These are phyloP conservation scores for Saturnispora sekii DNA, from an alignment of 805 yeast genomes.

Conservation along the genomic window DNA sequence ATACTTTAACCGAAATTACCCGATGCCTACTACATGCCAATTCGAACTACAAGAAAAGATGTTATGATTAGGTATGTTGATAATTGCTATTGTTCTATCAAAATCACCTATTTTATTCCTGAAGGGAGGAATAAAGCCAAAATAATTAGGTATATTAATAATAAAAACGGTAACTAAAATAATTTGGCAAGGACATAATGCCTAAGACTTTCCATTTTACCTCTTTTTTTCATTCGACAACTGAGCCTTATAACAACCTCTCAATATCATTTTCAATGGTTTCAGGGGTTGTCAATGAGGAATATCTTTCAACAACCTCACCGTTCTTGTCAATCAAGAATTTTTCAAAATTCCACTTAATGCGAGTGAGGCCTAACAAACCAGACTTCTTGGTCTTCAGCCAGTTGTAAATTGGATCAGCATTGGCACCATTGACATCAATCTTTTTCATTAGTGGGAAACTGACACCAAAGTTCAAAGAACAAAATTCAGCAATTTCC, in stretches of 20 bases:
- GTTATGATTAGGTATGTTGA: no score
- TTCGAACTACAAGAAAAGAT: no score
- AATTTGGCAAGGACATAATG: no score
- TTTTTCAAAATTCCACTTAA: constrained; percentile 54
- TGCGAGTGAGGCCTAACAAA: constrained; percentile 59
- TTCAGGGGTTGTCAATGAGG: constrained; percentile 60
- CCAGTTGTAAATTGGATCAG: constrained; percentile 73
- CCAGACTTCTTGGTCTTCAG: constrained; percentile 56
- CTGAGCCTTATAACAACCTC: constrained; percentile 31
- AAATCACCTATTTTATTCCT: no score
- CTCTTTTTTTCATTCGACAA: constrained; percentile 11
- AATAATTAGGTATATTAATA: no score
- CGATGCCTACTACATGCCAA: no score
- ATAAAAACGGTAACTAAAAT: no score
- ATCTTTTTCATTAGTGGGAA: constrained; percentile 84
- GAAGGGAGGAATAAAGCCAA: no score
- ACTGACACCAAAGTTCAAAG: constrained; percentile 76
- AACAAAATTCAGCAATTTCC: constrained; percentile 66
- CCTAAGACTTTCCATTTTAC: no score
- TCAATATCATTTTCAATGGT: constrained; percentile 51
- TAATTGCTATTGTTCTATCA: no score
- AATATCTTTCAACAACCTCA: constrained; percentile 40
- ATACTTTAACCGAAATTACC: no score
- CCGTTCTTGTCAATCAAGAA: constrained; percentile 49
- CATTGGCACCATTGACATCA: constrained; percentile 78